phyloP scores from a whole-genome alignment of 768 basidiomycete genomes.

The Tylopilus vinaceipallidus region DNA sequence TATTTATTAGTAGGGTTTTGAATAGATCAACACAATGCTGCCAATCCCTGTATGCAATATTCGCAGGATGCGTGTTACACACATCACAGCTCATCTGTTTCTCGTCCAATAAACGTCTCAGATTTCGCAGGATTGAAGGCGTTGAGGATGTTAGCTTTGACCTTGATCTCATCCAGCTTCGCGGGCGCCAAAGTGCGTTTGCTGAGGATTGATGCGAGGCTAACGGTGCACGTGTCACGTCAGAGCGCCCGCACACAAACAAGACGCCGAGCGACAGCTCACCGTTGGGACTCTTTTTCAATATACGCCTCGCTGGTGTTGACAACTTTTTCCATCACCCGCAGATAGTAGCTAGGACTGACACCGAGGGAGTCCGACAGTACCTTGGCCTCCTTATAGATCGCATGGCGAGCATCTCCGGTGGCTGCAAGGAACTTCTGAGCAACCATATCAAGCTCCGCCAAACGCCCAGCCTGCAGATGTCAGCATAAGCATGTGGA shows the following conservation, averaged over 20 bases:
- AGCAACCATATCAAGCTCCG: slow-evolving; percentile 76
- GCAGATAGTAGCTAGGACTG: slow-evolving; percentile 74
- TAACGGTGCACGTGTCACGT: slow-evolving; percentile 28
- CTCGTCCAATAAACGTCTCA: slow-evolving; percentile 32
- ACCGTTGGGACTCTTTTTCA: slow-evolving; percentile 86
- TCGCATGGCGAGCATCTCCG: slow-evolving; percentile 51
- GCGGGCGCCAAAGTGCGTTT: slow-evolving; percentile 73
- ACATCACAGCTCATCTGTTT: slow-evolving; percentile 44
- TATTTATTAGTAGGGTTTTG: slow-evolving; percentile 15
- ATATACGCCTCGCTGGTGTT: slow-evolving; percentile 72
- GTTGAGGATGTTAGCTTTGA: slow-evolving; percentile 83
- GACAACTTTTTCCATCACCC: slow-evolving; percentile 86
- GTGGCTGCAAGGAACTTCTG: slow-evolving; percentile 67
- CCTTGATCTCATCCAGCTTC: slow-evolving; percentile 92
- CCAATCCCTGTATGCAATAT: too few species aligned
- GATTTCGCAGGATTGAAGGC: slow-evolving; percentile 50
- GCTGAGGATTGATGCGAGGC: slow-evolving; percentile 70
- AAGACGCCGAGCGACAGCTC: slow-evolving; percentile 17
- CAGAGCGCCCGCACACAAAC: slow-evolving; percentile 2
- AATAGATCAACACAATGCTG: slow-evolving; percentile 21
- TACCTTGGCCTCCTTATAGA: slow-evolving; percentile 62
- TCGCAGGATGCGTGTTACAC: slow-evolving; percentile 4
- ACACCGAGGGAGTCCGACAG: slow-evolving; percentile 49
- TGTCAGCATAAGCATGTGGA: slow-evolving; percentile 2
- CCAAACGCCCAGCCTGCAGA: slow-evolving; percentile 74